A percentile compares a stretch with the other conserved stretches of the same genome.
phyloP scores from a whole-genome alignment of 2,329 filamentous ascomycete genomes.

The Verticillium zaregamsianum region DNA sequence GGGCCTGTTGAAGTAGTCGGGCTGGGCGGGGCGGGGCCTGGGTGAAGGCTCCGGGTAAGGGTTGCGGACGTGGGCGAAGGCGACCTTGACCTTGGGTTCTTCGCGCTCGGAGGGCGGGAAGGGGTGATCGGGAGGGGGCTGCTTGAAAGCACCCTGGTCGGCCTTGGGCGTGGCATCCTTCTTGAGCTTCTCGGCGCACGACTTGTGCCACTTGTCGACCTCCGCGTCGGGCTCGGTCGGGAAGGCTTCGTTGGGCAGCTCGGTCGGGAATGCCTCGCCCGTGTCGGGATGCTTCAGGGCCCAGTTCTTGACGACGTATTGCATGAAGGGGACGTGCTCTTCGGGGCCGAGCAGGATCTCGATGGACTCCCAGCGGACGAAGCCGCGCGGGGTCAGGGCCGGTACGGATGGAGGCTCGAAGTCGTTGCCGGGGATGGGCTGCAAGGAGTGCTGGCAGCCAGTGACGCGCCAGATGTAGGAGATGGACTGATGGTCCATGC shows the following conservation, averaged over 20 bases:
- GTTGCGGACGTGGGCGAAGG: slow-evolving; percentile 30
- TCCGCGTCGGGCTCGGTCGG: slow-evolving; percentile 69
- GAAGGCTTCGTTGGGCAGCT: slow-evolving; percentile 59
- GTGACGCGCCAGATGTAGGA: slow-evolving; percentile 91
- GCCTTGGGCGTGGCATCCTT: slow-evolving; percentile 48
- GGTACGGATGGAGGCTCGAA: slow-evolving; percentile 76
- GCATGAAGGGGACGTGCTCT: slow-evolving; percentile 80
- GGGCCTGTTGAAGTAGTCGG: slow-evolving; percentile 27
- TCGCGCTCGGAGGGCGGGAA: slow-evolving; percentile 22
- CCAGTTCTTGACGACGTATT: slow-evolving; percentile 75
- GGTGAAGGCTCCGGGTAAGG: slow-evolving; percentile 22
- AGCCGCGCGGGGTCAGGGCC: slow-evolving; percentile 77
- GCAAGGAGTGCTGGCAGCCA: slow-evolving; percentile 83
- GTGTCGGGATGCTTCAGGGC: slow-evolving; percentile 71
- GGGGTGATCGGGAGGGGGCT: slow-evolving; percentile 17
- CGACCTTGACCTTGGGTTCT: slow-evolving; percentile 29
- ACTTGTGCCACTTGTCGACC: slow-evolving; percentile 84
- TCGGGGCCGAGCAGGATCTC: slow-evolving; percentile 84
- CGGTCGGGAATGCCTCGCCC: slow-evolving; percentile 59
- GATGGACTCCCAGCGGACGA: slow-evolving; percentile 90
- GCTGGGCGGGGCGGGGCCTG: slow-evolving; percentile 23
- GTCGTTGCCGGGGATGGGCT: slow-evolving; percentile 63
- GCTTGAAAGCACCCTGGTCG: slow-evolving; percentile 21
- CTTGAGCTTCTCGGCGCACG: slow-evolving; percentile 67
- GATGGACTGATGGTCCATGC: slow-evolving; percentile 68